Evolutionary conservation across 2,329 filamentous ascomycete species (phyloP).

Genomic region (Didymella pomorum): DNA sequence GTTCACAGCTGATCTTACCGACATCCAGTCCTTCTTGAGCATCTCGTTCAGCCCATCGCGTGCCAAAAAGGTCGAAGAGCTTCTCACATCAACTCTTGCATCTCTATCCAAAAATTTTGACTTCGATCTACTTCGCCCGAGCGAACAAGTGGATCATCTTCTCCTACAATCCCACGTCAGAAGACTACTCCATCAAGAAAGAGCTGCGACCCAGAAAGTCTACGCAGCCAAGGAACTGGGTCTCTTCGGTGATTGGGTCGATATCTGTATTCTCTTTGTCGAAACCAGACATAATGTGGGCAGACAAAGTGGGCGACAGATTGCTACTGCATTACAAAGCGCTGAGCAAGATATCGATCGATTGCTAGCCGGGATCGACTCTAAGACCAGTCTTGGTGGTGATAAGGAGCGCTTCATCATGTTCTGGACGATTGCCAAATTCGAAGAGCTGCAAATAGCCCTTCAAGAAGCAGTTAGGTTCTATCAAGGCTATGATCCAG

Average conservation of each 20-base stretch:
- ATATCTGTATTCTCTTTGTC: conserved; percentile 3
- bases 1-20: conserved; percentile 10
- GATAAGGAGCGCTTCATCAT: conserved; percentile 42
- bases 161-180: conserved; percentile 8
- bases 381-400: not conserved
- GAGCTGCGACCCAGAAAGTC: not conserved
- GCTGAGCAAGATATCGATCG: conserved; percentile 2
- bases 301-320: conserved; percentile 7
- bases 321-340: conserved; percentile 9
- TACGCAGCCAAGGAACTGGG: conserved; percentile 3
- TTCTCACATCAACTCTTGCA: conserved; percentile 4
- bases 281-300: conserved; percentile 12
- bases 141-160: conserved; percentile 9
- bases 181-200: conserved; percentile 6
- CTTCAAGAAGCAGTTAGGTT: conserved; percentile 61
- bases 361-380: not conserved
- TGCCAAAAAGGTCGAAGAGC: conserved; percentile 4
- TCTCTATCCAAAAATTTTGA: conserved; percentile 1
- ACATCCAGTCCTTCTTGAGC: conserved; percentile 10
- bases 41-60: conserved; percentile 2
- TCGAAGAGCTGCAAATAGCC: conserved; percentile 52
- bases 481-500: conserved; percentile 64
- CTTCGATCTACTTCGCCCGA: conserved; percentile 1
- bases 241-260: conserved; percentile 6
- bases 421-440: conserved; percentile 57